These are phyloP conservation scores for Trametes hirsuta DNA, from an alignment of 1,284 basidiomycete genomes.

Conservation along the genomic window DNA sequence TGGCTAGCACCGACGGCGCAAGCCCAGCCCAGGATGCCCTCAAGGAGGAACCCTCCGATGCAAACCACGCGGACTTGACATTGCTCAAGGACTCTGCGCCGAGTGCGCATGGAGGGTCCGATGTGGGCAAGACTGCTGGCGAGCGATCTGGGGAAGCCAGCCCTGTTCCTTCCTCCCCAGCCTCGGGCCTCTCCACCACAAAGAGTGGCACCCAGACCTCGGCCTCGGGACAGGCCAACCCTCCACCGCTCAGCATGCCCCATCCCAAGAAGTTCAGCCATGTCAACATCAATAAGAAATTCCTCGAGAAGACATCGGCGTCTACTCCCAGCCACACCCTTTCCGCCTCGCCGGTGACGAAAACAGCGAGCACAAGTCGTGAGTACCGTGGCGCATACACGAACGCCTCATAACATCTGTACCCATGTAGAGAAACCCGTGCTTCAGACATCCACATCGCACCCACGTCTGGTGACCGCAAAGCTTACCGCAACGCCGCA, in stretches of 20 bases:
- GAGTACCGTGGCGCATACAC: slow-evolving; percentile 35
- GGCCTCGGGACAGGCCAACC: slow-evolving; percentile 21
- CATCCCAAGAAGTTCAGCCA: slow-evolving; percentile 86
- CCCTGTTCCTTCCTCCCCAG: slow-evolving; percentile 33
- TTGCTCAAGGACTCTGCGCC: background rate
- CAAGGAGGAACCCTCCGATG: slow-evolving; percentile 36
- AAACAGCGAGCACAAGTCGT: slow-evolving; percentile 56
- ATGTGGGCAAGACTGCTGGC: slow-evolving; percentile 15
- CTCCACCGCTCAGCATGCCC: slow-evolving; percentile 39
- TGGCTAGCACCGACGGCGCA: slow-evolving; percentile 65
- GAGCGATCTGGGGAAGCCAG: slow-evolving; percentile 28
- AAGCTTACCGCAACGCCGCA: slow-evolving; percentile 75
- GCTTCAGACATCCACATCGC: slow-evolving; percentile 56
- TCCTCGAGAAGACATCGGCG: slow-evolving; percentile 81
- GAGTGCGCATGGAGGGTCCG: slow-evolving; percentile 20
- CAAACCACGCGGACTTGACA: slow-evolving; percentile 18
- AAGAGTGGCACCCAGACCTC: slow-evolving; percentile 27
- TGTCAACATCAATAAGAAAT: slow-evolving; percentile 92
- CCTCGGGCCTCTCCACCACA: slow-evolving; percentile 27
- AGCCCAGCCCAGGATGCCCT: slow-evolving; percentile 47
- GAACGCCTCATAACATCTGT: slow-evolving; percentile 10
- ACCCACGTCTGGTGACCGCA: slow-evolving; percentile 81
- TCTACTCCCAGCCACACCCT: slow-evolving; percentile 45
- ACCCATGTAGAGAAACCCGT: slow-evolving; percentile 54
- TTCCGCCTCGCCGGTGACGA: slow-evolving; percentile 44